These are phyloP conservation scores for Mucor mucedo DNA, from an alignment of 371 early-diverging fungal genomes.

Conservation along the genomic window DNA sequence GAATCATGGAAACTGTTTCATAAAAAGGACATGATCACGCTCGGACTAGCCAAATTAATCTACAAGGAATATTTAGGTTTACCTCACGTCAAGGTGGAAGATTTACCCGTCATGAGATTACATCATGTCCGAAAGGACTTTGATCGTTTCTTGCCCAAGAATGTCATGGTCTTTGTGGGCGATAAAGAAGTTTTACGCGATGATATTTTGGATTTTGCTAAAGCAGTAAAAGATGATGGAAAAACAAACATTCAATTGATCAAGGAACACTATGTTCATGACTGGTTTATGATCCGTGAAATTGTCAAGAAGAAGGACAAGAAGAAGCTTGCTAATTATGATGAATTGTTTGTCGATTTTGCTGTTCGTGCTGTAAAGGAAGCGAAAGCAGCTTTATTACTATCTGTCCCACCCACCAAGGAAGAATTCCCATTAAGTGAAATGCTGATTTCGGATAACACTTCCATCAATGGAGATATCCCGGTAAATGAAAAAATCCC, in stretches of 20 bases:
- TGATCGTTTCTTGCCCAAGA: slow-evolving; percentile 37
- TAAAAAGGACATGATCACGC: slow-evolving; percentile 36
- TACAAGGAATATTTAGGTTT: slow-evolving; percentile 41
- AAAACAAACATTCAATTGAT: slow-evolving; percentile 24
- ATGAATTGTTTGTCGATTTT: slow-evolving; percentile 36
- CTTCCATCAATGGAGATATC: not conserved
- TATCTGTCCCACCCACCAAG: not conserved
- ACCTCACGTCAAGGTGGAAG: slow-evolving; percentile 29
- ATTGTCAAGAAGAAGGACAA: slow-evolving; percentile 41
- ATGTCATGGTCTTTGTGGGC: slow-evolving; percentile 41
- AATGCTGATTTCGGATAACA: not conserved
- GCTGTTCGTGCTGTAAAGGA: slow-evolving; percentile 23
- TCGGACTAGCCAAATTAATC: slow-evolving; percentile 29
- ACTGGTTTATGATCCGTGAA: slow-evolving; percentile 49
- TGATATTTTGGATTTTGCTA: slow-evolving; percentile 31
- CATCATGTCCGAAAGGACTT: slow-evolving; percentile 27
- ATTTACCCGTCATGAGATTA: slow-evolving; percentile 34
- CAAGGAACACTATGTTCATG: slow-evolving; percentile 42
- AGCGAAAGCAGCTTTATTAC: not conserved
- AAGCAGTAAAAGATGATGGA: slow-evolving; percentile 30
- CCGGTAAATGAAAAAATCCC: too few relatives aligned
- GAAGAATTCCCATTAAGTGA: not conserved
- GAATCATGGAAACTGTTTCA: slow-evolving; percentile 36
- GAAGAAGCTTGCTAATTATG: slow-evolving; percentile 30
- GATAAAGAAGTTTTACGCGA: slow-evolving; percentile 48